Evolutionary conservation across 2,329 filamentous ascomycete genomes (phyloP).

Genomic region (Lecanicillium sp.): DNA sequence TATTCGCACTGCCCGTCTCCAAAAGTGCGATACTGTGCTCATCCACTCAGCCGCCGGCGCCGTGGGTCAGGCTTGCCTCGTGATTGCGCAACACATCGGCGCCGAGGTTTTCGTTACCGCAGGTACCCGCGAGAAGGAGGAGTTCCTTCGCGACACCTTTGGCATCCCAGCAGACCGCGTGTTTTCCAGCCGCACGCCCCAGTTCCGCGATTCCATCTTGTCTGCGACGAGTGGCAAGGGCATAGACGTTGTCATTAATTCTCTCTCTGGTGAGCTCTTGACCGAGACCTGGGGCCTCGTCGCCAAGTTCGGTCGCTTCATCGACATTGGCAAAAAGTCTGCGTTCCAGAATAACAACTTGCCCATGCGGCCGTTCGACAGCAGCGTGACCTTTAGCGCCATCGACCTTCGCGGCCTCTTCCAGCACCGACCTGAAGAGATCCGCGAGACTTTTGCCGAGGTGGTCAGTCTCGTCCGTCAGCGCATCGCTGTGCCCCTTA

Average conservation of each 20-base stretch:
- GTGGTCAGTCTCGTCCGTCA: too few species aligned
- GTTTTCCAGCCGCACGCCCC: slow-evolving; percentile 23
- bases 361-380: too few species aligned
- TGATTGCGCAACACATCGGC: slow-evolving; percentile 21
- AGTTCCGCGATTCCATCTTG: slow-evolving; percentile 25
- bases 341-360: too few species aligned
- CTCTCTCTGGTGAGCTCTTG: slow-evolving; percentile 26
- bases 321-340: slow-evolving; percentile 28
- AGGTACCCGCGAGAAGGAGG: slow-evolving; percentile 24
- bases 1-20: slow-evolving; percentile 22
- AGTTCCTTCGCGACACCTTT: slow-evolving; percentile 22
- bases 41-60: slow-evolving; percentile 29
- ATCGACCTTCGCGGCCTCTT: too few species aligned
- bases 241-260: slow-evolving; percentile 31
- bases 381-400: too few species aligned
- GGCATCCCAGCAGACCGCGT: slow-evolving; percentile 27
- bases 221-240: slow-evolving; percentile 23
- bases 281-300: slow-evolving; percentile 29
- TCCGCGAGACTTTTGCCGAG: too few species aligned
- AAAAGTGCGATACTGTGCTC: slow-evolving; percentile 27
- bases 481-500: too few species aligned
- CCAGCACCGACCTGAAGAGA: too few species aligned
- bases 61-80: slow-evolving; percentile 27
- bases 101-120: slow-evolving; percentile 26
- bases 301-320: slow-evolving; percentile 28